Evolutionary conservation across 2,329 filamentous ascomycete species (phyloP).

Genomic region (Alternaria solani): DNA sequence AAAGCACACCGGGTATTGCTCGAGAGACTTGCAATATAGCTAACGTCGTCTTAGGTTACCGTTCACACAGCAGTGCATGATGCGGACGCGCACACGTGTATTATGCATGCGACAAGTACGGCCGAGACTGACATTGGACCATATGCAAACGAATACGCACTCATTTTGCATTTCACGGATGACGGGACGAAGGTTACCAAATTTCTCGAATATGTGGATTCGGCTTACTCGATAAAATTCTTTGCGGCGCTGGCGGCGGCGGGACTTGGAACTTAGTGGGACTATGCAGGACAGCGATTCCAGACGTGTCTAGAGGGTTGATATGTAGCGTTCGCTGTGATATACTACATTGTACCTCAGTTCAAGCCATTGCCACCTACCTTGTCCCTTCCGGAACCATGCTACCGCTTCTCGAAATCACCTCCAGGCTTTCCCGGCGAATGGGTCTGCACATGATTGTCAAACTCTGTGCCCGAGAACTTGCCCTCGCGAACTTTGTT

Average conservation of each 20-base stretch:
- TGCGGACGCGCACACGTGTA: background rate
- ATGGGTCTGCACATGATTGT: slow-evolving; percentile 35
- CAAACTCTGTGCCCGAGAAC: slow-evolving; percentile 36
- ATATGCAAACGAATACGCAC: slow-evolving; percentile 6
- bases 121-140: slow-evolving; percentile 2
- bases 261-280: background rate
- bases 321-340: background rate
- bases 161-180: slow-evolving; percentile 4
- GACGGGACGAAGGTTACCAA: slow-evolving; percentile 6
- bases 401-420: slow-evolving; percentile 36
- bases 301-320: background rate
- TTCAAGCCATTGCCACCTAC: background rate
- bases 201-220: slow-evolving; percentile 1
- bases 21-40: background rate
- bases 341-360: background rate
- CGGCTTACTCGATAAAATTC: slow-evolving; percentile 11
- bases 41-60: background rate
- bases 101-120: slow-evolving; percentile 1
- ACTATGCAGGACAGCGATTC: background rate
- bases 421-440: slow-evolving; percentile 26
- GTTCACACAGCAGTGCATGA: background rate
- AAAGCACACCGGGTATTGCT: fast-evolving
- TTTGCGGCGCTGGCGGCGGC: slow-evolving; percentile 1
- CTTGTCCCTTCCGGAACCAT: background rate
- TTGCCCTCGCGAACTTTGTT: slow-evolving; percentile 31